phyloP scores from a whole-genome alignment of 116 monocot species.

The Papilionanthe hybrid region DNA sequence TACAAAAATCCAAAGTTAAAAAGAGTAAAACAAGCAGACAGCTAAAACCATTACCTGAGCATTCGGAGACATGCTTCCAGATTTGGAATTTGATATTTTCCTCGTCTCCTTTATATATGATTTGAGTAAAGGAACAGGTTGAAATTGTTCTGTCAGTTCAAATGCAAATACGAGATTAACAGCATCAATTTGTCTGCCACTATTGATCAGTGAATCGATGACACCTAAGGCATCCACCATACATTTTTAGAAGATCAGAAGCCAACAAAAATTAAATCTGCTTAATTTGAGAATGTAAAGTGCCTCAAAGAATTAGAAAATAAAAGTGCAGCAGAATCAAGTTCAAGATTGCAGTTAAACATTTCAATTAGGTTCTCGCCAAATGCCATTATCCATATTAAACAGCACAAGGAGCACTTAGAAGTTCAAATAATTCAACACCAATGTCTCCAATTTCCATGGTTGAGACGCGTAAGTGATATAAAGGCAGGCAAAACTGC shows the following conservation, averaged over 20 bases:
- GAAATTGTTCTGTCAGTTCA: constrained; percentile 62
- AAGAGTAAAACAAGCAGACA: neutral
- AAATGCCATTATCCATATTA: neutral
- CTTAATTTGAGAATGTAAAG: neutral
- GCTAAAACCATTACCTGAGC: constrained; percentile 49
- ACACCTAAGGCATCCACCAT: constrained; percentile 38
- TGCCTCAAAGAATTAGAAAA: neutral
- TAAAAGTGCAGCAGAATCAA: neutral
- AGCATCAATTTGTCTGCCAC: constrained; percentile 85
- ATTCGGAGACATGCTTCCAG: constrained; percentile 57
- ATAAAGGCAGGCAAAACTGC: neutral
- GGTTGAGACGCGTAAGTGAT: neutral
- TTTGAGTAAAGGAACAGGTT: constrained; percentile 78
- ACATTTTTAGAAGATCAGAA: neutral
- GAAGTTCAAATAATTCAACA: neutral
- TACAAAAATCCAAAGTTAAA: neutral
- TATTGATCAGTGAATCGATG: constrained; percentile 45
- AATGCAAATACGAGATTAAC: constrained; percentile 85
- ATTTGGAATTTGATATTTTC: constrained; percentile 47
- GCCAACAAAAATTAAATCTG: neutral
- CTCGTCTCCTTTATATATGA: constrained; percentile 74
- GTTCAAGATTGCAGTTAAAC: neutral
- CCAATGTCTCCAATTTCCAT: neutral
- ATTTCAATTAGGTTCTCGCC: neutral
- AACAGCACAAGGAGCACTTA: neutral